Base-by-base conservation (phyloP, 805 yeast species). In the Candida oleophila region DNA sequence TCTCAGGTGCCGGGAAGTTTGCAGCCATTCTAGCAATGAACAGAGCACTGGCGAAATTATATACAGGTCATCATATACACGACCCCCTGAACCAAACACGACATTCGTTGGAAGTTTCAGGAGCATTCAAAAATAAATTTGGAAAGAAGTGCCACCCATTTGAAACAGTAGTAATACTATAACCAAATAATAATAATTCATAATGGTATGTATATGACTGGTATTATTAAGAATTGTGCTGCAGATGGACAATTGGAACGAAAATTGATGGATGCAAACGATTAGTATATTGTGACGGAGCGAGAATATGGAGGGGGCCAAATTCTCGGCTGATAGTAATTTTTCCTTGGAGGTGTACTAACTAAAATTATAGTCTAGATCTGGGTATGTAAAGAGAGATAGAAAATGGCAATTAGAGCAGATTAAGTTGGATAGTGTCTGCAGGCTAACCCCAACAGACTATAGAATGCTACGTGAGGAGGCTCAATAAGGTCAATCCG, bases 341-440 rank as follows among this genome's bases (percentile, higher is more conserved):
- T 16, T 36, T 36, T 12, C 16, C 4, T 16, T 22, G n/a, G 15
- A n/a, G 7, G 12, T 33, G 22, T 34, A 42, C 40, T 42, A 42
- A 35, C 39, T n/a, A 42, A 33, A n/a, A 9, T 36, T 36, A 16
- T 16, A 55, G 61, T 57, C 61, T 45, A 57, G 61, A 57, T 57
- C 61, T 43, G 61, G 61, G 60, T 57, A 55, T 53, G 60, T 56
- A 37, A 15, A 8, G 21, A 5, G 11, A n/a, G 3, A 11, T 39
- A 39, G 11, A 39, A 20, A 18, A 12, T 28, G 32, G 32, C 16
- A n/a, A n/a, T 33, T 33, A 5, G 37, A 33, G n/a, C n/a, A n/a
- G n/a, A n/a, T n/a, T n/a, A n/a, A n/a, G n/a, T n/a, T n/a, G n/a
- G n/a, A n/a, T n/a, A n/a, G n/a, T n/a, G n/a, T n/a, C n/a, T n/a